Evolutionary conservation across 305 asterid species (phyloP), one percentile per base, ranked within the genome.

Genomic region (Solanum hybrid): DNA sequence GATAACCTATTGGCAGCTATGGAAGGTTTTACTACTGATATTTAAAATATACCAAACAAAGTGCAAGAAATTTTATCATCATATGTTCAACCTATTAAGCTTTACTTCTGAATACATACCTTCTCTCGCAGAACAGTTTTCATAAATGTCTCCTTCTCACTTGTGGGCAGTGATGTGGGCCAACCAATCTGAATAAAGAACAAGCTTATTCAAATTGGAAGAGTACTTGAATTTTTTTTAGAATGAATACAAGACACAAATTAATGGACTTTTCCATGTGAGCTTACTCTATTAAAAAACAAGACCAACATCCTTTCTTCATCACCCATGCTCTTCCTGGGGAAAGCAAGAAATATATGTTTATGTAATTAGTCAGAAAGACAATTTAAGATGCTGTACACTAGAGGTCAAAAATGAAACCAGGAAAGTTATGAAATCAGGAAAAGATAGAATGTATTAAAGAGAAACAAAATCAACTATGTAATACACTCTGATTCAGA

Each of bases 161-260:
- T 96, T 10, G 99, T 96, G 89, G 99, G 95, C 88, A 97, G 94
- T 84, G 99, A 94, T 89, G 98, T 96, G 87, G 99, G 99, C 99
- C 99, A 97, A 91, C 99, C 99, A 93, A 96, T 95, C 99, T 96
- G 96, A 91, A 88, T 35, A 90, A 61, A 86, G 74, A 84, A 84
- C 75, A 51, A 51, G 75, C 40, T 31, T 84, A 84, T 84, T 84
- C 22, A 9, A 84, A 31, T 57, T 51, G 88, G 75, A 84, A 31
- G 75, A 13, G 75, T 46, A 31, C 75, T 51, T 84, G 11, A 31
- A 51, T 3, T 57, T 18, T 18, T 57, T 57, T 57, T 40, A 16
- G 80, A 67, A 90, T 61, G 71, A 18, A 11, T 71, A 86, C 67
- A 35, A 71, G 80, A 89, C 76, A 35, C 57, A 88, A 2, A 80